Conservation (phyloP, 164 flowering plant species). For the Pachysandra terminalis region DNA sequence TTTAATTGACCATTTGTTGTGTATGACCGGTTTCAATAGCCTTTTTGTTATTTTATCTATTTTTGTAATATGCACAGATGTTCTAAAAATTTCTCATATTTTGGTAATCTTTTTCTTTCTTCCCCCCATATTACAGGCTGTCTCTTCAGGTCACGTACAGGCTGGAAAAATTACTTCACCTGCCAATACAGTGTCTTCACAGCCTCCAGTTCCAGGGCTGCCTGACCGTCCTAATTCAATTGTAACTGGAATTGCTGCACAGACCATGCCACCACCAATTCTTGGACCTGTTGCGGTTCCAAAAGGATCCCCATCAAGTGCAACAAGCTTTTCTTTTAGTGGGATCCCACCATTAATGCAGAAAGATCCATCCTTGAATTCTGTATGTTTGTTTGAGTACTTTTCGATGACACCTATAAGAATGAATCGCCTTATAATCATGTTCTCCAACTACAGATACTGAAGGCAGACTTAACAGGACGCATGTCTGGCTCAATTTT, state of each 20-base stretch:
- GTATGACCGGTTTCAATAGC: too few relatives aligned
- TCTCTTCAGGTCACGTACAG: slow-evolving; percentile 16
- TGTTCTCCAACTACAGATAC: neutral
- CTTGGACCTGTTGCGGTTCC: slow-evolving; percentile 22
- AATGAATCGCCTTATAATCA: neutral
- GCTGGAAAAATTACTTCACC: slow-evolving; percentile 16
- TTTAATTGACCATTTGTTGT: too few relatives aligned
- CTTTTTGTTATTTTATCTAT: too few relatives aligned
- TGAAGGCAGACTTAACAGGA: slow-evolving; percentile 7
- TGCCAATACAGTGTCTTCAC: slow-evolving; percentile 19
- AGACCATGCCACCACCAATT: slow-evolving; percentile 17
- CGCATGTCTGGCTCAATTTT: neutral
- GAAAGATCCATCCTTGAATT: slow-evolving; percentile 13
- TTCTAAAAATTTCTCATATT: neutral
- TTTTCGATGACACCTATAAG: neutral
- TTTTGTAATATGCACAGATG: neutral
- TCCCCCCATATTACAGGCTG: slow-evolving; percentile 20
- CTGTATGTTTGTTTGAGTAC: slow-evolving; percentile 21
- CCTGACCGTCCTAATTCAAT: slow-evolving; percentile 21
- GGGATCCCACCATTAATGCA: slow-evolving; percentile 13
- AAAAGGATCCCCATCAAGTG: slow-evolving; percentile 16
- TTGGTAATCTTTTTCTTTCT: neutral
- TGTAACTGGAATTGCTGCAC: slow-evolving; percentile 21
- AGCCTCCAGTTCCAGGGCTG: slow-evolving; percentile 28
- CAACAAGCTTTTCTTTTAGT: slow-evolving; percentile 25